A percentile compares a stretch with the other conserved stretches of the same genome.
Evolutionary conservation across 2,329 filamentous ascomycete genomes (phyloP).

Genomic region (Claviceps lovelessii): DNA sequence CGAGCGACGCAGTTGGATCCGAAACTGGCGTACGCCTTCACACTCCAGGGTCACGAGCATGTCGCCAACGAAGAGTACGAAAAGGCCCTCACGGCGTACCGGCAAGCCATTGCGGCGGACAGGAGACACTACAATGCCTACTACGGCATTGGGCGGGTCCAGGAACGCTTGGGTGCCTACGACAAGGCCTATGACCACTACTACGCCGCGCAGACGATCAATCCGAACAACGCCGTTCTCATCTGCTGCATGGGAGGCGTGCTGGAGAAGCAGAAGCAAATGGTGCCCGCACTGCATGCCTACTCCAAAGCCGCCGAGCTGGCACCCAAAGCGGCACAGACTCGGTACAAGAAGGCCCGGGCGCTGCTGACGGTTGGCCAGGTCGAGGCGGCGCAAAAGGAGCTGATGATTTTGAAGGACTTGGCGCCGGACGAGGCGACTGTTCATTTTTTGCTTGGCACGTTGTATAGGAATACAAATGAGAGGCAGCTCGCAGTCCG

Average conservation of each 20-base stretch:
- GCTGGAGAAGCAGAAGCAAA: conserved; percentile 76
- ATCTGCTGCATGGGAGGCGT: conserved; percentile 86
- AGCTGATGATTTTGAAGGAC: conserved; percentile 79
- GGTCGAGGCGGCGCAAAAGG: conserved; percentile 59
- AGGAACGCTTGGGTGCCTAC: conserved; percentile 79
- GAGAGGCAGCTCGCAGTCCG: conserved; percentile 71
- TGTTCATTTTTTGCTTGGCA: conserved; percentile 87
- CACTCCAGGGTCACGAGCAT: conserved; percentile 89
- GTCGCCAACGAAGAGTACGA: conserved; percentile 95
- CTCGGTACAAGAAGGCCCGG: conserved; percentile 84
- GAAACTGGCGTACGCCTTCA: conserved; percentile 89
- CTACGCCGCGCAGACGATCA: conserved; percentile 73
- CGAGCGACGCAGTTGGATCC: conserved; percentile 82
- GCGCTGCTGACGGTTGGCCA: conserved; percentile 63
- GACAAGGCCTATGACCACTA: conserved; percentile 89
- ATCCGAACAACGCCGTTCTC: conserved; percentile 83
- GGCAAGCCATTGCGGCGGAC: conserved; percentile 73
- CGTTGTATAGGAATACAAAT: conserved; percentile 59
- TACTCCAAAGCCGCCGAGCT: conserved; percentile 74
- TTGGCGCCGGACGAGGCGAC: conserved; percentile 88
- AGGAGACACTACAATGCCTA: conserved; percentile 94
- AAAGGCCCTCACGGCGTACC: conserved; percentile 77
- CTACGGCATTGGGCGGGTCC: conserved; percentile 74
- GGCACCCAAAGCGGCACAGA: conserved; percentile 66
- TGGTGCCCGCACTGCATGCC: conserved; percentile 60